Percentiles rank a stretch among this genome's conserved stretches.
These are phyloP conservation scores for Pestalotiopsis sp. DNA, from an alignment of 2,329 filamentous ascomycete species.

Conservation along the genomic window DNA sequence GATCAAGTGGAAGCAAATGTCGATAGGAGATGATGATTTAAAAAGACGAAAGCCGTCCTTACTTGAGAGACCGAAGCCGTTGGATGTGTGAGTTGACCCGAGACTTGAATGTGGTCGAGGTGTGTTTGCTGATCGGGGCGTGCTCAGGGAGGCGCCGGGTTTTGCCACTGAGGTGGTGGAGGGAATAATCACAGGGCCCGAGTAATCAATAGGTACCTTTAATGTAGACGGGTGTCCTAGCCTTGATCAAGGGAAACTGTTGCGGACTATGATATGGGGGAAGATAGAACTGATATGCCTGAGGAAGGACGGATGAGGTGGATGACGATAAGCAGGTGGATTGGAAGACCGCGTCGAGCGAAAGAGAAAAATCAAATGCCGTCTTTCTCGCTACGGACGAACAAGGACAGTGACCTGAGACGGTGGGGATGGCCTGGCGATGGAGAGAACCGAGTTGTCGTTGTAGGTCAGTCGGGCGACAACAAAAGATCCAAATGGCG, in stretches of 20 bases:
- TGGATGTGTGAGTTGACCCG: neutral
- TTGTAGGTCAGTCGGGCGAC: neutral
- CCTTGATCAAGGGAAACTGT: neutral
- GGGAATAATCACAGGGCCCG: neutral
- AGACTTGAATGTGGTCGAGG: neutral
- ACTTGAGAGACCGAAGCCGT: neutral
- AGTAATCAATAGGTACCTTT: neutral
- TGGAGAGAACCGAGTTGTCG: neutral
- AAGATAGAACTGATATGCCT: too few relatives aligned
- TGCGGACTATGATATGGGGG: too few relatives aligned
- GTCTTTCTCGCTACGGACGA: neutral
- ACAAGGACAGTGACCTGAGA: neutral
- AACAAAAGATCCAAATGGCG: constrained; percentile 6
- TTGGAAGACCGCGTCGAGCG: neutral
- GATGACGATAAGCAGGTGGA: neutral
- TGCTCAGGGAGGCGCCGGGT: neutral
- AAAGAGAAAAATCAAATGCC: neutral
- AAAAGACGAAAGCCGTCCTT: constrained; percentile 6
- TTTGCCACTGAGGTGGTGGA: neutral
- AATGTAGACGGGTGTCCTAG: neutral
- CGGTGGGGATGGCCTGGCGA: neutral
- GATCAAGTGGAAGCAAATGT: constrained; percentile 25
- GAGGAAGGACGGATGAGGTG: too few relatives aligned
- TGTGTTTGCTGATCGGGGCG: neutral
- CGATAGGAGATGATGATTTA: constrained; percentile 12